phyloP scores from a whole-genome alignment of 805 yeast genomes.

The Yarrowia sp. region DNA sequence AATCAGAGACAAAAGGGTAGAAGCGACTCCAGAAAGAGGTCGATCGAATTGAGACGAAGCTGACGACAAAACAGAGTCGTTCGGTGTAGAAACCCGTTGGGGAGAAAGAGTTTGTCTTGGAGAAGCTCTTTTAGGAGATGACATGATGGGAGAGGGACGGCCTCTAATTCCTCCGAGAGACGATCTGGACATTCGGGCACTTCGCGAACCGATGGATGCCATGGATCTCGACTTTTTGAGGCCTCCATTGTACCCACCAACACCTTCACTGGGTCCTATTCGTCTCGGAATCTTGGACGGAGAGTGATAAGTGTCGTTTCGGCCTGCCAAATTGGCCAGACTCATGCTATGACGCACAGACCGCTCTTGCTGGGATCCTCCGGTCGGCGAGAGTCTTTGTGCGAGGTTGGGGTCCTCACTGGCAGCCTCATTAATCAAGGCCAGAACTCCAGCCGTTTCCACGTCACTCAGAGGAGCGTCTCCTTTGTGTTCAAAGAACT shows the following conservation, averaged over 20 bases:
- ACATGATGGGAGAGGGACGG: constrained; percentile 1
- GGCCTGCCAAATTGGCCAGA: constrained; percentile 1
- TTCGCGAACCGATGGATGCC: background rate
- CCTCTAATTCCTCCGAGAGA: constrained; percentile 10
- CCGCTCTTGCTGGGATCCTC: background rate
- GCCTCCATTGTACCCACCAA: background rate
- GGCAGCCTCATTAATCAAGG: constrained; percentile 14
- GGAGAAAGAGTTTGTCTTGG: background rate
- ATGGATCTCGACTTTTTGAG: background rate
- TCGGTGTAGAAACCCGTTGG: background rate
- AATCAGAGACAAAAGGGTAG: constrained; percentile 12
- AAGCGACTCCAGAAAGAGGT: constrained; percentile 9
- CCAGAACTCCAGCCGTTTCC: constrained; percentile 64
- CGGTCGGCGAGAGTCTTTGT: background rate
- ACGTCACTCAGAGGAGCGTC: constrained; percentile 62
- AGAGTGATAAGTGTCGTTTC: background rate
- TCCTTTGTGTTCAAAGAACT: constrained; percentile 71
- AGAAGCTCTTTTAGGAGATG: background rate
- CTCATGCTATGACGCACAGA: constrained; percentile 15
- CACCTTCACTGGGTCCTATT: background rate
- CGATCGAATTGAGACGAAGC: background rate
- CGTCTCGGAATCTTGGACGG: constrained; percentile 6
- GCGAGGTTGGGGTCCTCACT: background rate
- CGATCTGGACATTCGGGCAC: background rate
- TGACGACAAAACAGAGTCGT: background rate